These are phyloP conservation scores for Kewa caespitosa DNA, from an alignment of 179 eudicot genomes.

Conservation along the genomic window DNA sequence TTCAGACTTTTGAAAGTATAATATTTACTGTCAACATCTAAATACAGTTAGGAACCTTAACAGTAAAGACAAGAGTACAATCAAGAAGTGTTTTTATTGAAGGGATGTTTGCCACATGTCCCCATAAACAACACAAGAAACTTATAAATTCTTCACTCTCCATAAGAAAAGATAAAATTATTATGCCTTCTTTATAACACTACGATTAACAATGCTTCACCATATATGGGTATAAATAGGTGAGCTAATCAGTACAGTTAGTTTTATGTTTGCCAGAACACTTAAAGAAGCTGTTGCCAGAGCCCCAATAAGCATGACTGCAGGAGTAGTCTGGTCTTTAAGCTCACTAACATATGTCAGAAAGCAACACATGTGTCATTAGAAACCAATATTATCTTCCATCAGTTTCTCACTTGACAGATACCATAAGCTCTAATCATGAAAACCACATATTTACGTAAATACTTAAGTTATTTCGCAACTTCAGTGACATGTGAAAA, in stretches of 20 bases:
- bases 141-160: not conserved
- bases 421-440: not conserved
- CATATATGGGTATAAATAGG: not conserved
- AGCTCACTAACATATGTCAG: not conserved
- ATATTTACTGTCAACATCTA: not conserved
- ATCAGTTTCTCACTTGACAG: not conserved
- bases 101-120: not conserved
- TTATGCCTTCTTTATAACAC: not conserved
- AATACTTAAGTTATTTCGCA: too few relatives aligned
- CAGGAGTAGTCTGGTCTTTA: not conserved
- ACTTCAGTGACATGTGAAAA: too few relatives aligned
- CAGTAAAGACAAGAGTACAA: not conserved
- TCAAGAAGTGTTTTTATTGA: not conserved
- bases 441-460: not conserved
- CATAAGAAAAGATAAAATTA: not conserved
- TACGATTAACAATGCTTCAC: not conserved
- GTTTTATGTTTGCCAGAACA: too few relatives aligned
- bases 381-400: not conserved
- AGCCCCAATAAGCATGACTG: not conserved
- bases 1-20: not conserved
- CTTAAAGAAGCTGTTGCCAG: not conserved
- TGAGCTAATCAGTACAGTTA: not conserved
- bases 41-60: not conserved
- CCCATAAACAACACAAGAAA: not conserved
- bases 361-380: not conserved